phyloP scores from a whole-genome alignment of 108 stramenopile species.

The Pseudonitzschia pungens region DNA sequence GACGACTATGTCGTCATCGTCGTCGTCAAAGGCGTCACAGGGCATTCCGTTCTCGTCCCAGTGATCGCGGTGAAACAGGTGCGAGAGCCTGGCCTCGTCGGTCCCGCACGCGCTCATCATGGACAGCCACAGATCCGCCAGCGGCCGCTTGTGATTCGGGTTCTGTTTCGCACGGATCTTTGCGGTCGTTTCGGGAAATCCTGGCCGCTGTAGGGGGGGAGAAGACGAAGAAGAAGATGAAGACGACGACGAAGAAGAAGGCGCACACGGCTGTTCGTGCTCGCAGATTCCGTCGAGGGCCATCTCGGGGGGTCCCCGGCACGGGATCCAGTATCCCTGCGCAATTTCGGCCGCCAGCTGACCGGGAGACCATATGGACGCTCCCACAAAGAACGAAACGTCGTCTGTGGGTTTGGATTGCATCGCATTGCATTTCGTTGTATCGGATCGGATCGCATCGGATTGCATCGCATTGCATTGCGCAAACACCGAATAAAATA shows the following conservation, averaged over 20 bases:
- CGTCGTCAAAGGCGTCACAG: constrained; percentile 34
- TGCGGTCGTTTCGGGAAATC: constrained; percentile 1
- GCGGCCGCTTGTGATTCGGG: constrained; percentile 35
- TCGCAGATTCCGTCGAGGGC: constrained; percentile 69
- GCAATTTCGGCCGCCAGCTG: constrained; percentile 80
- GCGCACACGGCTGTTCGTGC: constrained; percentile 42
- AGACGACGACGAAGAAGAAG: too few relatives aligned
- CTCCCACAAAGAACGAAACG: constrained; percentile 77
- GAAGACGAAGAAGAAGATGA: too few relatives aligned
- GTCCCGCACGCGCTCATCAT: constrained; percentile 77
- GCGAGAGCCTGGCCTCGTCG: constrained; percentile 70
- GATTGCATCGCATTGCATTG: too few relatives aligned
- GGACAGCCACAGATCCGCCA: constrained; percentile 76
- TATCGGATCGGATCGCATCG: too few relatives aligned
- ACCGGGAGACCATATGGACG: constrained; percentile 70
- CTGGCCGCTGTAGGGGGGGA: not conserved
- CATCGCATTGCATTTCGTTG: too few relatives aligned
- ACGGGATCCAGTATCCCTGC: constrained; percentile 80
- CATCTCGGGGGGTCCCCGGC: constrained; percentile 65
- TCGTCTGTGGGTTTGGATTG: constrained; percentile 39
- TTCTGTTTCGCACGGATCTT: constrained; percentile 4
- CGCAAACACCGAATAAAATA: too few relatives aligned
- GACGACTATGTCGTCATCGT: constrained; percentile 14
- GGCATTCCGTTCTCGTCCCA: constrained; percentile 30
- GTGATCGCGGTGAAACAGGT: constrained; percentile 48